Conservation (phyloP, 306 rosid genomes). For the Albizia julibrissin region DNA sequence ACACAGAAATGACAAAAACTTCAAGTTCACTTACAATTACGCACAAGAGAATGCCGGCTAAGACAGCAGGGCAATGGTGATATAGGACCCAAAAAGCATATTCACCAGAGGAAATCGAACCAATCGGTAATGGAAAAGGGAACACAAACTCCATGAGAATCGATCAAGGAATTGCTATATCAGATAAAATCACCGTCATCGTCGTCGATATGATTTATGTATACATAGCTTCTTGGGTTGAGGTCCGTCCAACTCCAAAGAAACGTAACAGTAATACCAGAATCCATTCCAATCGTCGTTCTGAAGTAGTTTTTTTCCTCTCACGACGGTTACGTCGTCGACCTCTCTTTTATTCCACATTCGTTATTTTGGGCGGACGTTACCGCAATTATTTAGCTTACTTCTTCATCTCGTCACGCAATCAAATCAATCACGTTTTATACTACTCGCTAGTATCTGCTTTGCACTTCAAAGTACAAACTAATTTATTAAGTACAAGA, state of each 20-base stretch:
- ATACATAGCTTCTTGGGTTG: neutral
- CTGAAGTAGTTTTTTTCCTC: neutral
- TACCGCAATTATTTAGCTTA: neutral
- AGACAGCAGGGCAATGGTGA: neutral
- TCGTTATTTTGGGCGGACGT: neutral
- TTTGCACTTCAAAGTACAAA: too few species aligned
- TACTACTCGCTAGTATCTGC: too few species aligned
- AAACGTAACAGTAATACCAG: neutral
- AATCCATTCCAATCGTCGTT: neutral
- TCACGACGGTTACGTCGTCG: neutral
- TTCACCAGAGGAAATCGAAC: neutral
- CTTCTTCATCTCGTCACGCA: neutral
- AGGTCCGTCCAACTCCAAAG: neutral
- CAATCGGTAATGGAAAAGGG: neutral
- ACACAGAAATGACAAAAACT: neutral
- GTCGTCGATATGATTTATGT: neutral
- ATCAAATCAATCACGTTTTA: neutral
- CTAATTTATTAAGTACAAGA: too few species aligned
- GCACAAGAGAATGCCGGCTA: neutral
- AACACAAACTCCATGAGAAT: constrained; percentile 32
- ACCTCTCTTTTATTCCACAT: neutral
- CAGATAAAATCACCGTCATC: neutral
- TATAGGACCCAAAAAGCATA: neutral
- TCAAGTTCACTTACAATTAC: neutral
- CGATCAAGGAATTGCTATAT: neutral